Base-by-base conservation (phyloP, 768 basidiomycete genomes). In the Amanita brunnescens region DNA sequence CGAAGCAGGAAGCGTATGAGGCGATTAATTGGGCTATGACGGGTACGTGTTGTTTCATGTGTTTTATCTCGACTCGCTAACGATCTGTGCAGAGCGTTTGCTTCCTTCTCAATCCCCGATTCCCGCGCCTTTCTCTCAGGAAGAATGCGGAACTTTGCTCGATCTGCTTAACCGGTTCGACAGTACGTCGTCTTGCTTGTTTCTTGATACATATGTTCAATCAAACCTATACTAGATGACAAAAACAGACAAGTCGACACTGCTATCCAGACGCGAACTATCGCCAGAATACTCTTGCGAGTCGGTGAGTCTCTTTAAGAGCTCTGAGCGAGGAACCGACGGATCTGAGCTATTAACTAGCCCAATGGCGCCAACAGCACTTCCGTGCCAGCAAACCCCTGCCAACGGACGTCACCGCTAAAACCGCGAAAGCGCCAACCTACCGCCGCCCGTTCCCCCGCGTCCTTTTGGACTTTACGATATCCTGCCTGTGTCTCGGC, bases 1-100 rank as follows among this genome's bases (percentile, higher is more conserved):
- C 83, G 8, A 75, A 75, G 44, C 65, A 70, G 0, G 88, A 91
- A 56, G 89, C 89, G 1, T 71, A 85, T 59, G 85, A 91, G 49
- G 78, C 79, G 0, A 68, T 91, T 55, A 85, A 79, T 20, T 91
- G 90, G 89, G 79, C 84, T 7, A 88, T 85, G 66, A 85, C 88
- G 2, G 83, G 84, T 82, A 53, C 26, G 68, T 16, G 59, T 45
- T 20, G 32, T 9, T 34, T 39, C n/a, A n/a, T n/a, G n/a, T n/a
- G n/a, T n/a, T n/a, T n/a, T n/a, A n/a, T n/a, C n/a, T n/a, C n/a
- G n/a, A n/a, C n/a, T n/a, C n/a, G n/a, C n/a, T n/a, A 21, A 9
- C 48, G 51, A 7, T 14, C 43, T 18, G 32, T 23, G 7, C 50
- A 84, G 88, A 90, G 59, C 84, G 81, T 40, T 65, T 90, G 9